A percentile compares a stretch with the other conserved stretches of the same genome.
Evolutionary conservation across 2,329 filamentous ascomycete species (phyloP).

Genomic region (Drechslera avenae): DNA sequence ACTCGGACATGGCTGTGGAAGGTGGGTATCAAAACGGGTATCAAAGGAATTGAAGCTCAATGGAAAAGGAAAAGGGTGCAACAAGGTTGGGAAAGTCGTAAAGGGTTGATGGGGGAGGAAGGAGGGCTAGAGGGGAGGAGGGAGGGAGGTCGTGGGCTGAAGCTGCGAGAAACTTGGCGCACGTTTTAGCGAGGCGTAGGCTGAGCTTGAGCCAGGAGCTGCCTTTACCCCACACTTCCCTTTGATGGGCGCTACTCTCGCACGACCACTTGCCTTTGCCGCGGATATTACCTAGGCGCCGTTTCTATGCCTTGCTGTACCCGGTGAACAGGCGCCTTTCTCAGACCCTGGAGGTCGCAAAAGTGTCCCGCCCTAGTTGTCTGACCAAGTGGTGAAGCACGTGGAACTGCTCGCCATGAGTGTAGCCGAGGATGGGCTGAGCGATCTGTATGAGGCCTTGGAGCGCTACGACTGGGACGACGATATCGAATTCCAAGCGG

Average conservation of each 20-base stretch:
- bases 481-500: constrained; percentile 71
- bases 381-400: not conserved
- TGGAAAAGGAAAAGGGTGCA: constrained; percentile 26
- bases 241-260: not conserved
- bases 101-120: constrained; percentile 16
- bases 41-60: constrained; percentile 28
- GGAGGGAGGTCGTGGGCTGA: constrained; percentile 24
- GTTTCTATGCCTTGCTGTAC: constrained; percentile 1
- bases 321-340: not conserved
- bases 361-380: not conserved
- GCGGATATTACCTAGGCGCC: not conserved
- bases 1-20: constrained; percentile 60
- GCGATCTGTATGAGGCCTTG: constrained; percentile 62
- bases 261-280: not conserved
- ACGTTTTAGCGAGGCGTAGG: constrained; percentile 23
- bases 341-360: constrained; percentile 9
- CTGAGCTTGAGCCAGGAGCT: constrained; percentile 19
- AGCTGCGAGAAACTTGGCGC: constrained; percentile 27
- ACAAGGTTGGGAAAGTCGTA: constrained; percentile 27
- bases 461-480: constrained; percentile 70
- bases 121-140: constrained; percentile 13
- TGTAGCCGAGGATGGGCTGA: constrained; percentile 29
- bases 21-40: constrained; percentile 35
- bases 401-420: constrained; percentile 27
- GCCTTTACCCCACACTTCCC: constrained; percentile 30